Conservation (phyloP, 2,329 filamentous ascomycete species). For the Ascochyta lentis region DNA sequence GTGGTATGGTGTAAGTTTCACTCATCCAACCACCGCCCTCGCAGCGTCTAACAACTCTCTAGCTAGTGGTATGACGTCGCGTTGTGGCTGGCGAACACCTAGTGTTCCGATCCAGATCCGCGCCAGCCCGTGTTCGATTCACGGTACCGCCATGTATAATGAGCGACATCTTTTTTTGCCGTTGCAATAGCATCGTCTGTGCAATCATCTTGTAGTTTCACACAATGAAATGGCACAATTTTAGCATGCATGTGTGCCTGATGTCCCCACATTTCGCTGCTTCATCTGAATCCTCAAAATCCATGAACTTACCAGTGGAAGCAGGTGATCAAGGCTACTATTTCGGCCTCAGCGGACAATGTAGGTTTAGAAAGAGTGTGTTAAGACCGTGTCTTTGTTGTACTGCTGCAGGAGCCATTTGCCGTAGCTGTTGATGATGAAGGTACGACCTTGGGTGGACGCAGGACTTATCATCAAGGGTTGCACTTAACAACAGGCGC, state of each 20-base stretch:
- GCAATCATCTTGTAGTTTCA: no score
- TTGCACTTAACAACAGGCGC: conserved; percentile 1
- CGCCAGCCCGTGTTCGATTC: conserved; percentile 49
- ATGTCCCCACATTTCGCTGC: neutral
- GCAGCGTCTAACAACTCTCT: neutral
- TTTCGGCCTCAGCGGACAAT: no score
- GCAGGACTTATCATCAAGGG: neutral
- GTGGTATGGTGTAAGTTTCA: conserved; percentile 36
- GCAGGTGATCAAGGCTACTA: neutral
- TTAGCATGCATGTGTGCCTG: neutral
- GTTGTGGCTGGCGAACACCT: conserved; percentile 43
- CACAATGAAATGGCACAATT: no score
- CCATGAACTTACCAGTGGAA: neutral
- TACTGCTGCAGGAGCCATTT: neutral
- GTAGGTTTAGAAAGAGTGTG: no score
- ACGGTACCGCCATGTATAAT: conserved; percentile 30
- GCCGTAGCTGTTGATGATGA: neutral
- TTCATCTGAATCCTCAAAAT: neutral
- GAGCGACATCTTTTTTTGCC: conserved; percentile 12
- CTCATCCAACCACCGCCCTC: neutral
- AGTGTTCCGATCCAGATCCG: conserved; percentile 39
- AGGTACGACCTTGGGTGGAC: neutral
- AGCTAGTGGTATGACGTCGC: conserved; percentile 51
- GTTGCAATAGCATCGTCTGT: neutral
- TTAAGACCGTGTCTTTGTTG: neutral